phyloP scores from a whole-genome alignment of 1,284 basidiomycete species.

The Mycena sp. region DNA sequence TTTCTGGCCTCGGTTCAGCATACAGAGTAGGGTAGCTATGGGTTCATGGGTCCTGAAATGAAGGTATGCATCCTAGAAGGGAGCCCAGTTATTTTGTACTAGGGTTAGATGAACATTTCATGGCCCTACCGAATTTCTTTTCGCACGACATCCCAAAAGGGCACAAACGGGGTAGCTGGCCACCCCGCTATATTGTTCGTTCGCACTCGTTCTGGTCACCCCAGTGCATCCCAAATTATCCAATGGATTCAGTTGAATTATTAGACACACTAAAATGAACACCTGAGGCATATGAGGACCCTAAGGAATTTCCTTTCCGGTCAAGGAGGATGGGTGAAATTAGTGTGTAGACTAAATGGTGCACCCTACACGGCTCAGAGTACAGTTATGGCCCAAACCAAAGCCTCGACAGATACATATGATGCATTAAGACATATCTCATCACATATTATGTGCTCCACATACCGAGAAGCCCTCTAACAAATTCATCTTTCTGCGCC shows the following conservation, averaged over 20 bases:
- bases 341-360: not conserved
- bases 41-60: conserved; percentile 27
- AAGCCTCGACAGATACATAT: no score
- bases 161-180: no score
- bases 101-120: not conserved
- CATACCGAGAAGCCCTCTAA: no score
- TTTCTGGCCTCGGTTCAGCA: no score
- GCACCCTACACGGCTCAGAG: no score
- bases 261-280: not conserved
- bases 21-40: no score
- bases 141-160: not conserved
- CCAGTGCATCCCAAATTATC: not conserved
- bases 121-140: not conserved
- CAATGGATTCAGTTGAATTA: not conserved
- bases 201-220: not conserved
- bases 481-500: not conserved
- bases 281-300: not conserved
- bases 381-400: no score
- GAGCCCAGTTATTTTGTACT: not conserved
- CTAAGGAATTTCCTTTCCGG: not conserved
- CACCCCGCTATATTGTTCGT: no score
- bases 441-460: no score
- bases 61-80: not conserved
- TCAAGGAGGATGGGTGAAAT: not conserved
- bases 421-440: no score